These are phyloP conservation scores for Saccharomycopsis microspora DNA, from an alignment of 805 yeast species.

Conservation along the genomic window DNA sequence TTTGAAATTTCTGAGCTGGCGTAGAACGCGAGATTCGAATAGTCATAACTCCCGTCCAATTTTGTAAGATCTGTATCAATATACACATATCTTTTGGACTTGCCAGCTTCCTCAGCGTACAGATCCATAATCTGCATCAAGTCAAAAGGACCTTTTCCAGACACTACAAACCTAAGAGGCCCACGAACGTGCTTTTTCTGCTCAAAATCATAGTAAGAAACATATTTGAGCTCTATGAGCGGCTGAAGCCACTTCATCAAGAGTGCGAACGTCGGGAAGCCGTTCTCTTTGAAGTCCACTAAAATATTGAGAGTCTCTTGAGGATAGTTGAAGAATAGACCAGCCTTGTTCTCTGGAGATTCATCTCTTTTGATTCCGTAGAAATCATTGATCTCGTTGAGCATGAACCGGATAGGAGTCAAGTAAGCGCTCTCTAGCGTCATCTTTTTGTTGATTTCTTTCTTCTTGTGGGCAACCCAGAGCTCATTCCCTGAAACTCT, in stretches of 20 bases:
- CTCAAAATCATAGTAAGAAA: slow-evolving; percentile 10
- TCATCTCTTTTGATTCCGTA: background rate
- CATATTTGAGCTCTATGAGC: slow-evolving; percentile 27
- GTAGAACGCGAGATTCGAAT: background rate
- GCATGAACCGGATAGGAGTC: slow-evolving; percentile 36
- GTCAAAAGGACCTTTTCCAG: slow-evolving; percentile 12
- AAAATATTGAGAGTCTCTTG: slow-evolving; percentile 45
- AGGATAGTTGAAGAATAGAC: slow-evolving; percentile 35
- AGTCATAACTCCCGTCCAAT: background rate
- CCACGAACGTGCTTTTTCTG: slow-evolving; percentile 1
- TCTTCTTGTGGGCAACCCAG: slow-evolving; percentile 53
- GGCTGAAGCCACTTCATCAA: slow-evolving; percentile 35
- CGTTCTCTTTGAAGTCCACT: slow-evolving; percentile 33
- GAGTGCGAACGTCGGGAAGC: slow-evolving; percentile 30
- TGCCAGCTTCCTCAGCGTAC: slow-evolving; percentile 16
- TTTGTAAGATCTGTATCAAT: slow-evolving; percentile 27
- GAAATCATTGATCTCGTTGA: slow-evolving; percentile 24
- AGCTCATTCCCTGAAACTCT: slow-evolving; percentile 22
- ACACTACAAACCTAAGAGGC: slow-evolving; percentile 9
- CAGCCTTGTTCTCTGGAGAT: slow-evolving; percentile 19
- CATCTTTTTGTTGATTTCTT: slow-evolving; percentile 31
- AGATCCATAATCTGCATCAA: slow-evolving; percentile 19
- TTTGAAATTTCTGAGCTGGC: slow-evolving; percentile 1
- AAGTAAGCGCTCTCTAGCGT: slow-evolving; percentile 42
- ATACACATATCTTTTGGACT: slow-evolving; percentile 25